Base-by-base conservation (phyloP, 2,329 filamentous ascomycete genomes). In the Colletotrichum sidae region DNA sequence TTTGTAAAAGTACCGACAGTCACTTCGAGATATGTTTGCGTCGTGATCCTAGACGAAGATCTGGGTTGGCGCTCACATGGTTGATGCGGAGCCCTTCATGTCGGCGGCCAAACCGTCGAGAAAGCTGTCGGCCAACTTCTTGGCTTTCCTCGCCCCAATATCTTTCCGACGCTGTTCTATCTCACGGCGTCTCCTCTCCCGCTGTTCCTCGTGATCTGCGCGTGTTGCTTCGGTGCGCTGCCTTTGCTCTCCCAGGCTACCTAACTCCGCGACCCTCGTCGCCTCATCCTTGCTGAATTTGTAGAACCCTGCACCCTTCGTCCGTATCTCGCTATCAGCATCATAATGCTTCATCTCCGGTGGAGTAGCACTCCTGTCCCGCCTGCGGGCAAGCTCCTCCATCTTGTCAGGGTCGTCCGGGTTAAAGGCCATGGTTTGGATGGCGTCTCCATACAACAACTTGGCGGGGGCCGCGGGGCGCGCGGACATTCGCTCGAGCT, bases 281-380 rank as follows among this genome's bases (percentile, higher is more conserved):
- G 86, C 88, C 73, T 91, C 89, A 76, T 97, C 91, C 69, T 86
- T 87, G 64, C 90, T 93, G 75, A 99, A 98, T 61, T 91, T 89
- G 80, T 94, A 97, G 79, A 98, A 99, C 0, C 92, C 96, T 0
- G 92, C 92, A 4, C 96, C 96, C 72, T 96, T 95, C 49, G 88
- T 93, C 67, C 96, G 84, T 53, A 97, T 89, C 83, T 99, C 96
- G 67, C 85, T 86, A 67, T 87, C 86, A 1, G 93, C 93, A 76
- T 97, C 92, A 78, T 98, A 99, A 79, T 98, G 95, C 72, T 85
- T 84, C 71, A 90, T 87, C 8, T 90, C 88, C 6, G 94, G 94
- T 57, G 94, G 93, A 53, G 94, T 97, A 55, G 90, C 83, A 71
- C 89, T 91, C 61, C 90, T 86, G 79, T 97, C 94, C 51, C 94